Base-by-base conservation (phyloP, 768 basidiomycete species). In the Lanmaoa rubissima region DNA sequence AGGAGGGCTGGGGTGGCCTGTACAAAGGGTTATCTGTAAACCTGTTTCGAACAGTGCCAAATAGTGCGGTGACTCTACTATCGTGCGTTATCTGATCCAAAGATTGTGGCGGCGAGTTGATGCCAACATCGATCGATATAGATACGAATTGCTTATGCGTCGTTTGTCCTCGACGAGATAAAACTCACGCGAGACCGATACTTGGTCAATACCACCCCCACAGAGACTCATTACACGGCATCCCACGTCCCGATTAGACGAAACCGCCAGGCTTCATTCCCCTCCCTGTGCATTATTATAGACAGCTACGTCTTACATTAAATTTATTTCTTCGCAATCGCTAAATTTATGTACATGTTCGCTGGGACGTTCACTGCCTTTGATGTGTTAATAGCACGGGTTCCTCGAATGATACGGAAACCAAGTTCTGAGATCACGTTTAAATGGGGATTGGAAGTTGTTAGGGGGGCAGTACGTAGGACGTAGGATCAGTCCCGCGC, bases 11-110 rank as follows among this genome's bases (percentile, higher is more conserved):
- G 88, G 80, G 79, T 41, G 92, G 89, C 35, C 80, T 98, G 54
- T 99, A 99, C 76, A 88, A 89, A 58, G 97, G 97, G 8, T 71
- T 99, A 56, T 91, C 90, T n/a, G 85, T 98, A 61, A 98, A 98
- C 74, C 81, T 99, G 26, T 73, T 98, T 50, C 79, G 96, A 57
- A 99, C 97, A 9, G 96, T 98, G 60, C 97, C 97, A 16, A 94
- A 94, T 71, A 93, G 91, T 64, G 94, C 94, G 4, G 90, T 98
- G 61, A 99, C 97, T 39, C 89, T 99, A 83, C 73, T 98, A 69
- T 59, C 70, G 70, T 72, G 54, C 61, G 66, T 69, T 3, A 42
- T 51, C 55, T 45, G 53, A 26, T 55, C 31, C 48, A 3, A 13
- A 16, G 48, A 41, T 50, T 8, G 16, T 49, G 50, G 14, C 36